Evolutionary conservation across 129 eudicot genomes (phyloP), one percentile per base, ranked within the genome.

Genomic region (Flaveria ramosissima): DNA sequence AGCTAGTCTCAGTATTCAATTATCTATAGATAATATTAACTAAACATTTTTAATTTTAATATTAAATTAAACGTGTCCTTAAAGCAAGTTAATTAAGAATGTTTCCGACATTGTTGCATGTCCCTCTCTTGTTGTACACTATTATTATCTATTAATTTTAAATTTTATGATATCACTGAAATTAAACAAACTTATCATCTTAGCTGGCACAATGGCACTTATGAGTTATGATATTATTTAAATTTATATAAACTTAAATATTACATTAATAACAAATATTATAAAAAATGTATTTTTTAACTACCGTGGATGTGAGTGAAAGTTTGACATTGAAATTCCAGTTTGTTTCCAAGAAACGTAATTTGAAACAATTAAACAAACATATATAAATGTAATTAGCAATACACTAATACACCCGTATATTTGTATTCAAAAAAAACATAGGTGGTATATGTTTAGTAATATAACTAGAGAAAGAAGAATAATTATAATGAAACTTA

Each of bases 41-140:
- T 50, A 50, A 0, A 15, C 56, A 9, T 48, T 1, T 42, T 15
- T 14, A 65, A 21, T 43, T 30, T 21, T 12, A 47, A n/a, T 46
- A 19, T 41, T 23, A 47, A 24, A 39, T 39, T 52, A 79, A 65
- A 72, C 66, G 68, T 63, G 78, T 20, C 73, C 46, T 36, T 23
- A 62, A 79, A 79, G 56, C 66, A 64, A 24, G 56, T 21, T 79
- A 72, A 72, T 79, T 79, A 79, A 79, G 73, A 51, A 79, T 79
- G 83, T 79, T n/a, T 66, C 84, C 79, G 39, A 42, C 73, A 66
- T 48, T 73, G 79, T 80, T 80, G 75, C 79, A 66, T 73, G 79
- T 73, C 70, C 61, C 15, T 2, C 47, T 80, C 63, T 46, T 66
- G 55, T 80, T 65, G 74, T 57, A 60, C 68, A 69, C 50, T 42